Evolutionary conservation across 768 basidiomycete genomes (phyloP).

Genomic region (Xerocomus spinulosus): DNA sequence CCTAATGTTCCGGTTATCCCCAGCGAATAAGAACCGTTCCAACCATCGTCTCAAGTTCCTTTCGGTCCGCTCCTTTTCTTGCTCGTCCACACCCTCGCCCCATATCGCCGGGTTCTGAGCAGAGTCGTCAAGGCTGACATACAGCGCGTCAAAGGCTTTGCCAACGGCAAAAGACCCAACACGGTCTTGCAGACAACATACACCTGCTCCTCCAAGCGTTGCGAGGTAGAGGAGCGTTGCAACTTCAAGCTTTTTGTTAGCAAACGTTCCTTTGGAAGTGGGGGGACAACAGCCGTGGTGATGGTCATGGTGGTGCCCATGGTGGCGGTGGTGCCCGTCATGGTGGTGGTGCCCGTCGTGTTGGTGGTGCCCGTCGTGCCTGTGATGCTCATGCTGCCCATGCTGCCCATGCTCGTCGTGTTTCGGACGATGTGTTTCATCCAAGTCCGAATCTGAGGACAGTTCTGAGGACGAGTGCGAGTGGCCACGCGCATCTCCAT

Average conservation of each 20-base stretch:
- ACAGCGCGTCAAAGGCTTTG: conserved; percentile 87
- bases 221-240: conserved; percentile 84
- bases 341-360: too few relatives aligned
- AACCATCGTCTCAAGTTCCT: conserved; percentile 50
- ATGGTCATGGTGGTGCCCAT: too few relatives aligned
- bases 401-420: background rate
- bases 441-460: too few relatives aligned
- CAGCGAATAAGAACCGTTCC: conserved; percentile 83
- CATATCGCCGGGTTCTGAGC: conserved; percentile 56
- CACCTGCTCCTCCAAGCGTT: conserved; percentile 84
- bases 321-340: too few relatives aligned
- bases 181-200: conserved; percentile 63
- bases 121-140: conserved; percentile 55
- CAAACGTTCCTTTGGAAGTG: conserved; percentile 35
- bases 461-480: too few relatives aligned
- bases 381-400: background rate
- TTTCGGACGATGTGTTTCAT: too few relatives aligned
- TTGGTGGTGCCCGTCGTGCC: too few relatives aligned
- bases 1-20: conserved; percentile 80
- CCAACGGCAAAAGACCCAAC: conserved; percentile 76
- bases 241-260: conserved; percentile 62
- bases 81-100: conserved; percentile 38
- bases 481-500: too few relatives aligned
- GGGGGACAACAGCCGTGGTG: background rate
- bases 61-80: conserved; percentile 28